Base-by-base conservation (phyloP, 164 flowering plant genomes). In the Chimonanthus salicifolius region DNA sequence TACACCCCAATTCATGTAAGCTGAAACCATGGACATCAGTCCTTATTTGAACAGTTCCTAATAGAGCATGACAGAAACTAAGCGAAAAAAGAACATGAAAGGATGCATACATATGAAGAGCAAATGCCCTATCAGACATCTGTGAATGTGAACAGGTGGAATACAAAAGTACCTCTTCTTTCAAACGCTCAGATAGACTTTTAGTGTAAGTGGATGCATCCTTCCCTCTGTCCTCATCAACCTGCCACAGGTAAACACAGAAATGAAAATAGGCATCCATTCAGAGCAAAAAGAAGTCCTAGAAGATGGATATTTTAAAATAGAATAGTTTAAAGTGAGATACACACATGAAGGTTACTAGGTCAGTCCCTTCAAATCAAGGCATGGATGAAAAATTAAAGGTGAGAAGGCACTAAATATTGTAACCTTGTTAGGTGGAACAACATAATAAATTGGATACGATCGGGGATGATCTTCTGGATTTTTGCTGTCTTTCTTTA, bases 361-460 rank as follows among this genome's bases (percentile, higher is more conserved):
- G 4, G 6, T 5, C 16, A 54, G 11, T 54, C 60, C 60, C 60
- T 11, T 7, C 16, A 66, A 62, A 70, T 4, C 48, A 58, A 50
- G 2, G n/a, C 18, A 62, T 10, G 49, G 48, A 5, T 16, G 4
- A 46, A 18, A 63, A 67, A 4, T 15, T 16, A 66, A 33, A 62
- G 16, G 49, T 47, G 62, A 21, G 48, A 43, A 60, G 67, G 44
- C 6, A 72, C 8, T 16, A 44, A 46, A 10, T 18, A 7, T 20
- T 65, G 58, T 20, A 62, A 95, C 99, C 99, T 91, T 88, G 72
- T 77, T 80, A 62, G 98, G 97, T 60, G 99, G 97, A 67, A 93
- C 89, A 45, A 87, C 18, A 81, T 82, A 95, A 65, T 88, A 85
- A 64, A 94, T 80, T 72, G 73, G 84, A 83, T 91, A 92, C n/a